phyloP scores from a whole-genome alignment of 2,329 filamentous ascomycete species.

The Fusarium lateritium region DNA sequence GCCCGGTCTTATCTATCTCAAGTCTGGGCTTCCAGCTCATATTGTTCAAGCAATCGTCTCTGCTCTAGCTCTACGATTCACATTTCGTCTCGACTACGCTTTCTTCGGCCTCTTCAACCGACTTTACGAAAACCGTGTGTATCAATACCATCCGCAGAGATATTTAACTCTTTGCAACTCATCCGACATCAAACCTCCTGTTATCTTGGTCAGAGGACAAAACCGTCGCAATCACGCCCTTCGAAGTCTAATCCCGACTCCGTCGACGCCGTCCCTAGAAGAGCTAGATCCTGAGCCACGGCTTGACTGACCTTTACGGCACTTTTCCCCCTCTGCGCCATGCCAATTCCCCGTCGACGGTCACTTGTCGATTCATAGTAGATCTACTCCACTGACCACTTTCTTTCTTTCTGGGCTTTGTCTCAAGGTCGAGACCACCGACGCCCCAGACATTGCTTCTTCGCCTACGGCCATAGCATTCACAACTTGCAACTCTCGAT shows the following conservation, averaged over 20 bases:
- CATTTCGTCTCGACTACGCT: not conserved
- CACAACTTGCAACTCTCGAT: slow-evolving; percentile 28
- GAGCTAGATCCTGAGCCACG: slow-evolving; percentile 41
- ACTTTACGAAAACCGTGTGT: slow-evolving; percentile 3
- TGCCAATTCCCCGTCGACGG: slow-evolving; percentile 38
- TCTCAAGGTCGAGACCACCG: slow-evolving; percentile 33
- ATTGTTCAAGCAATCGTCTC: slow-evolving; percentile 11
- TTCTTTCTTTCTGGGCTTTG: slow-evolving; percentile 25
- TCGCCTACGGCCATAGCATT: slow-evolving; percentile 17
- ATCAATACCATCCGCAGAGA: slow-evolving; percentile 5
- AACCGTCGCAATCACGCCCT: slow-evolving; percentile 32
- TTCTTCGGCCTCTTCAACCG: not conserved
- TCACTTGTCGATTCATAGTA: slow-evolving; percentile 43
- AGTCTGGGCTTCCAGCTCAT: slow-evolving; percentile 16
- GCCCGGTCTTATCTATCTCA: slow-evolving; percentile 11
- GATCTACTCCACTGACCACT: slow-evolving; percentile 32
- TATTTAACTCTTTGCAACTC: slow-evolving; percentile 8
- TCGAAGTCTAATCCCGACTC: slow-evolving; percentile 42
- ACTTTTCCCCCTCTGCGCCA: slow-evolving; percentile 41
- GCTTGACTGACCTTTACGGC: slow-evolving; percentile 34
- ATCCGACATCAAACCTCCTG: slow-evolving; percentile 6
- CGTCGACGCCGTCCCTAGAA: slow-evolving; percentile 43
- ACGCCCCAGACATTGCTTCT: slow-evolving; percentile 22
- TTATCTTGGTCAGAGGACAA: slow-evolving; percentile 27
- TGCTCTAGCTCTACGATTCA: slow-evolving; percentile 2